These are phyloP conservation scores for Xerocomellus intermedius DNA, from an alignment of 768 basidiomycete genomes.

Conservation along the genomic window DNA sequence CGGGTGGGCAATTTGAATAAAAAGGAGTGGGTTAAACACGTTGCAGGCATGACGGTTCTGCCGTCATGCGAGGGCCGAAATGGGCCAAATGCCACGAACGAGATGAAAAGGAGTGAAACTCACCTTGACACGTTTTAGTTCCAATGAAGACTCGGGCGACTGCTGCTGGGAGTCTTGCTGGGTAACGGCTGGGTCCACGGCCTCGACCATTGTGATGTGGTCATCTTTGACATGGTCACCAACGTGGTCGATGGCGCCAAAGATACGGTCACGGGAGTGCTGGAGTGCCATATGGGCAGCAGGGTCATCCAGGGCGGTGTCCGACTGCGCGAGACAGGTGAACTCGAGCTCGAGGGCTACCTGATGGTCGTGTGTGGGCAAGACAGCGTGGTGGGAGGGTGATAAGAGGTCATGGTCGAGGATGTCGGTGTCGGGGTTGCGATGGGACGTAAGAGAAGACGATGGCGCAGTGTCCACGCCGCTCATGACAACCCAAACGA, in stretches of 20 bases:
- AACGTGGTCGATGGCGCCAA: constrained; percentile 36
- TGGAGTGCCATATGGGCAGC: constrained; percentile 27
- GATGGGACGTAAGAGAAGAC: constrained; percentile 30
- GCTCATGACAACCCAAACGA: constrained; percentile 38
- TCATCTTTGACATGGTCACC: constrained; percentile 31
- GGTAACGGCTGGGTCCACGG: constrained; percentile 38
- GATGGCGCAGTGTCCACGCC: constrained; percentile 38
- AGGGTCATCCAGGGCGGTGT: constrained; percentile 27
- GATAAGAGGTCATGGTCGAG: constrained; percentile 34
- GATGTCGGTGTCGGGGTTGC: constrained; percentile 32
- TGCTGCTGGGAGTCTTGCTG: constrained; percentile 62
- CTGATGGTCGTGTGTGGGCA: constrained; percentile 33
- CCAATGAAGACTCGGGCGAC: constrained; percentile 63
- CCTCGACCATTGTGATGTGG: constrained; percentile 35
- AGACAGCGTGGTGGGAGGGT: constrained; percentile 27
- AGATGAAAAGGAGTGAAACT: constrained; percentile 29
- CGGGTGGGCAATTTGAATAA: constrained; percentile 18
- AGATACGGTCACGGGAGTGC: constrained; percentile 33
- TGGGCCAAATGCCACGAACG: constrained; percentile 12
- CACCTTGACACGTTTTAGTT: constrained; percentile 85
- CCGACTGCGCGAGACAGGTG: constrained; percentile 27
- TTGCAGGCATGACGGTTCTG: constrained; percentile 26
- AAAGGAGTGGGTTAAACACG: constrained; percentile 15
- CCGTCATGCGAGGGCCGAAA: constrained; percentile 16
- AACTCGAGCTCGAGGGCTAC: constrained; percentile 30